These are phyloP conservation scores for Taiwanofungus camphoratus DNA, from an alignment of 1,284 basidiomycete species.

Conservation along the genomic window DNA sequence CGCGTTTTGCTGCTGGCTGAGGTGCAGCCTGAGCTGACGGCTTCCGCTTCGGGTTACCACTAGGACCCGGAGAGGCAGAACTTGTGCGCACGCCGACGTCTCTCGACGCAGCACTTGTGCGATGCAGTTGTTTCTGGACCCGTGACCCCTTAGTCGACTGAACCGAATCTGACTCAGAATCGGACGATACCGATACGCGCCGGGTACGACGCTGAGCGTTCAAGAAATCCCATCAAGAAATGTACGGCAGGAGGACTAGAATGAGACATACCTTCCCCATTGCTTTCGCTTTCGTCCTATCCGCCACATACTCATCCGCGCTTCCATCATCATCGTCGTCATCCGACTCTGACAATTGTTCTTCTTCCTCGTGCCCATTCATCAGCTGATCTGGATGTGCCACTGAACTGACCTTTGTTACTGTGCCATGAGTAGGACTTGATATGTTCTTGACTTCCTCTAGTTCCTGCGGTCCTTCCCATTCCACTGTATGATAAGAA, in stretches of 20 bases:
- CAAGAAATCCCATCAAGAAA: neutral
- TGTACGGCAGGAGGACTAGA: neutral
- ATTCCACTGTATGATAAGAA: constrained; percentile 47
- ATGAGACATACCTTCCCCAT: constrained; percentile 39
- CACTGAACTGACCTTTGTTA: neutral
- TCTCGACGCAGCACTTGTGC: constrained; percentile 12
- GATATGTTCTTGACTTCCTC: constrained; percentile 33
- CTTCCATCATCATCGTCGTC: constrained; percentile 50
- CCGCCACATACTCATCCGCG: constrained; percentile 66
- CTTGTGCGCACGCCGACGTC: constrained; percentile 10
- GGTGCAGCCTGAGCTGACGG: constrained; percentile 28
- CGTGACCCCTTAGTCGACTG: constrained; percentile 15
- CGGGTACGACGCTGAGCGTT: constrained; percentile 14
- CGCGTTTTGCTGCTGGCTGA: constrained; percentile 37
- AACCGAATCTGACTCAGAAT: constrained; percentile 28
- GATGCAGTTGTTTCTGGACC: constrained; percentile 17
- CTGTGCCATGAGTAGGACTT: too few species aligned
- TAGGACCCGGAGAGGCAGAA: constrained; percentile 20
- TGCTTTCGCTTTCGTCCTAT: constrained; percentile 30
- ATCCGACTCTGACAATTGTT: constrained; percentile 38
- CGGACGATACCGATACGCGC: constrained; percentile 38
- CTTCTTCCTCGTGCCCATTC: constrained; percentile 11
- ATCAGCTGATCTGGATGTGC: neutral
- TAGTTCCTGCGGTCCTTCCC: constrained; percentile 58
- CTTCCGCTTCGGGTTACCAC: constrained; percentile 36